These are phyloP conservation scores for Xerocomellus dryophilus DNA, from an alignment of 768 basidiomycete species.

Conservation along the genomic window DNA sequence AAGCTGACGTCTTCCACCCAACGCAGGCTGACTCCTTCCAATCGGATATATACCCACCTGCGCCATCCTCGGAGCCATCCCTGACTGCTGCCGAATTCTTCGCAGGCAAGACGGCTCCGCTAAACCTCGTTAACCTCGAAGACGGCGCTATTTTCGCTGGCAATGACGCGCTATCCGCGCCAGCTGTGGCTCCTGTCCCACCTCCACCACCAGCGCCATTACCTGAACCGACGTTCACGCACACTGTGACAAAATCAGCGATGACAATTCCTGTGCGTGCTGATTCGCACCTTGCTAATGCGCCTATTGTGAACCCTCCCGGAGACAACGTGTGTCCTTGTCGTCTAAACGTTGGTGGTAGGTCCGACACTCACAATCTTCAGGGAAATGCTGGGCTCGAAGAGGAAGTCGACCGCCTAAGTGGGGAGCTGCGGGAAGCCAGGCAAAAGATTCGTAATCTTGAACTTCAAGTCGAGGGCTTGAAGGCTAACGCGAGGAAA, in stretches of 20 bases:
- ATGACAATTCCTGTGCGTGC: constrained; percentile 14
- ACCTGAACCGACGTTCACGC: constrained; percentile 36
- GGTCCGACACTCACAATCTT: not conserved
- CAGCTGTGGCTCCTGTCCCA: constrained; percentile 31
- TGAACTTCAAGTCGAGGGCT: constrained; percentile 76
- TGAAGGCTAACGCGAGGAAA: constrained; percentile 72
- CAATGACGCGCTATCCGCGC: constrained; percentile 22
- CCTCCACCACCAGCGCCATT: constrained; percentile 21
- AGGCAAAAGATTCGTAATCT: constrained; percentile 78
- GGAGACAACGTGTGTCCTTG: constrained; percentile 32
- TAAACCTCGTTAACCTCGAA: constrained; percentile 78
- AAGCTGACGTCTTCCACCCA: not conserved
- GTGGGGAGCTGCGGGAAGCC: constrained; percentile 69
- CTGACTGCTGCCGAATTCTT: constrained; percentile 86
- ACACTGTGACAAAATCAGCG: constrained; percentile 34
- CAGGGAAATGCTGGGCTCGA: constrained; percentile 31
- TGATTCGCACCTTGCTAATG: constrained; percentile 10
- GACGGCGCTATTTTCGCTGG: constrained; percentile 49
- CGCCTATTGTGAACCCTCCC: not conserved
- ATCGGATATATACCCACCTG: constrained; percentile 94
- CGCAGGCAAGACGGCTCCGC: constrained; percentile 72
- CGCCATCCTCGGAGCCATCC: constrained; percentile 75
- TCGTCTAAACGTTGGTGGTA: not conserved
- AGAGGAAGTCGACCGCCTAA: constrained; percentile 63
- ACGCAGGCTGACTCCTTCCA: constrained; percentile 90